These are phyloP conservation scores for Colletotrichum tropicale DNA, from an alignment of 2,329 filamentous ascomycete species.

Conservation along the genomic window DNA sequence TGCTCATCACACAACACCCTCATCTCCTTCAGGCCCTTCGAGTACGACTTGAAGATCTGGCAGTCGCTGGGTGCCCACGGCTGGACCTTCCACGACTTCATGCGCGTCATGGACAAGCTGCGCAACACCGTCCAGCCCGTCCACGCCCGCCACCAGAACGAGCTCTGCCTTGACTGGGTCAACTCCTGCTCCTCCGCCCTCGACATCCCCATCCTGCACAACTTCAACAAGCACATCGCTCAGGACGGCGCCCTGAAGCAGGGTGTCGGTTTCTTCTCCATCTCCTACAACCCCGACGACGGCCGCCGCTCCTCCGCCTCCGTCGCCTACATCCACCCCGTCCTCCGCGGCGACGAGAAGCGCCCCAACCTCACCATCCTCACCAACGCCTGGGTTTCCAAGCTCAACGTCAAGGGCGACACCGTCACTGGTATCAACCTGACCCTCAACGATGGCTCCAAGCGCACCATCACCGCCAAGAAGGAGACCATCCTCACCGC, in stretches of 20 bases:
- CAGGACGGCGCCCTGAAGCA: slow-evolving; percentile 73
- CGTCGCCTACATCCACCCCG: slow-evolving; percentile 92
- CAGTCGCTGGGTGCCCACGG: slow-evolving; percentile 80
- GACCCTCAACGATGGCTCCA: slow-evolving; percentile 58
- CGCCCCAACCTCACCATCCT: slow-evolving; percentile 84
- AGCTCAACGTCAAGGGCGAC: slow-evolving; percentile 73
- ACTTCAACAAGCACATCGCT: slow-evolving; percentile 87
- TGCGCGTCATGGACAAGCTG: slow-evolving; percentile 79
- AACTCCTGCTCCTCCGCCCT: slow-evolving; percentile 79
- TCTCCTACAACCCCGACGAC: slow-evolving; percentile 90
- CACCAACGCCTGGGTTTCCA: slow-evolving; percentile 87
- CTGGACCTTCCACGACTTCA: slow-evolving; percentile 88
- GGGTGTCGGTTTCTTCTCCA: slow-evolving; percentile 88
- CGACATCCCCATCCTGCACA: slow-evolving; percentile 78
- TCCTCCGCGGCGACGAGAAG: slow-evolving; percentile 81
- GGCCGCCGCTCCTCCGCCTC: slow-evolving; percentile 84
- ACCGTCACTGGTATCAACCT: slow-evolving; percentile 77
- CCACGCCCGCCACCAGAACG: slow-evolving; percentile 83
- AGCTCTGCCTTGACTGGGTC: slow-evolving; percentile 92
- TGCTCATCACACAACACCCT: slow-evolving; percentile 95
- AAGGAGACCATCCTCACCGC: slow-evolving; percentile 79
- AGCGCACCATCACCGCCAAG: slow-evolving; percentile 56
- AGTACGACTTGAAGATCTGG: slow-evolving; percentile 88
- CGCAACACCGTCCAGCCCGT: slow-evolving; percentile 92
- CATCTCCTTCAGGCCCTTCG: slow-evolving; percentile 90